Base-by-base conservation (phyloP, 306 rosid species). In the Vachellia pachyceras region DNA sequence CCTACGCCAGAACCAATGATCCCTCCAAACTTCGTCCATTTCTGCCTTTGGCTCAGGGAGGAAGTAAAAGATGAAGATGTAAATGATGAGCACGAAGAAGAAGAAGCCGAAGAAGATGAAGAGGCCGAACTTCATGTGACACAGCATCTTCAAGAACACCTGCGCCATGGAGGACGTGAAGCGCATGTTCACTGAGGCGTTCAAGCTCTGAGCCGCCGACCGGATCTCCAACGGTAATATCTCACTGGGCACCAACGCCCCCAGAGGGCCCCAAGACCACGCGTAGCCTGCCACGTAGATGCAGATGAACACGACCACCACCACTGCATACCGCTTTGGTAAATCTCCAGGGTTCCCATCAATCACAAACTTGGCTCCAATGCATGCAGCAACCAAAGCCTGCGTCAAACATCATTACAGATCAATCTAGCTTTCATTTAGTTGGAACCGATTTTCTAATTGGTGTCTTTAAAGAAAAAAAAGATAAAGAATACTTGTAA, bases 211-310 rank as follows among this genome's bases (percentile, higher is more conserved):
- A 7, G 98, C 99, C 0, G 99, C 99, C 0, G 99, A 95, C 7
- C 99, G 90, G 65, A 95, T 92, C 77, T 95, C 99, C 46, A 95
- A 58, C 0, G 99, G 99, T 75, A 95, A 95, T 7, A 95, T 93
- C 77, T 95, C 99, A 88, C 98, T 91, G 0, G 99, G 99, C 45
- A 95, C 99, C 37, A 95, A 57, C 99, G 98, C 93, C 0, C 99
- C 99, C 0, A 95, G 89, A 0, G 99, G 99, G n/a, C 99, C 99
- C 99, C 99, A 95, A 11, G 99, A 95, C 99, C 99, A 95, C 0
- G 99, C 98, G 42, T 91, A 95, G 3, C 92, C 99, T 0, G 99
- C 83, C 0, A 95, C 98, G 4, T 95, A 95, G 3, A 90, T 81
- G 82, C 99, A 95, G 12, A 95, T 95, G 93, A 93, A 95, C 3